Conservation (phyloP, 1,284 basidiomycete species). For the Pascua guehoae region DNA sequence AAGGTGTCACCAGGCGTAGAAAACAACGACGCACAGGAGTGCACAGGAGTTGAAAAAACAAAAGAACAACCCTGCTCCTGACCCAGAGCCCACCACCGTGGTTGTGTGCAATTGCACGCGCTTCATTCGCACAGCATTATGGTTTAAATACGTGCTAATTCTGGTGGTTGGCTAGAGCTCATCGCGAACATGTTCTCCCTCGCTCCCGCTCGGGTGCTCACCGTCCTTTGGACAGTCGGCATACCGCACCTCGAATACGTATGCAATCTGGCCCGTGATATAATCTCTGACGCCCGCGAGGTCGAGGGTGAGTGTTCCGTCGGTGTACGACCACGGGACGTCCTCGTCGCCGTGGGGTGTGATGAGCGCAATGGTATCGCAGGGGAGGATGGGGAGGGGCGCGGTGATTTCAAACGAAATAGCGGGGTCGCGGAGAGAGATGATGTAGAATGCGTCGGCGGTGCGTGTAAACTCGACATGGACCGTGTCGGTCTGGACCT, state of each 20-base stretch:
- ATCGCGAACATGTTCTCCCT: too few species aligned
- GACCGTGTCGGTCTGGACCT: constrained; percentile 38
- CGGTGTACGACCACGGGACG: constrained; percentile 3
- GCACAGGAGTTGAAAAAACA: too few species aligned
- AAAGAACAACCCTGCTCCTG: too few species aligned
- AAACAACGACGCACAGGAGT: too few species aligned
- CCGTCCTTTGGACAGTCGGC: neutral
- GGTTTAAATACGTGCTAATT: too few species aligned
- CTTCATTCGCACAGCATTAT: too few species aligned
- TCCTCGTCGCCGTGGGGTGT: constrained; percentile 11
- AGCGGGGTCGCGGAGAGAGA: constrained; percentile 45
- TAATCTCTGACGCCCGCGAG: constrained; percentile 19
- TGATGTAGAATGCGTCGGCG: constrained; percentile 55
- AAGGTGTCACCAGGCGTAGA: too few species aligned
- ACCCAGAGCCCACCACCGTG: too few species aligned
- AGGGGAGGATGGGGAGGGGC: constrained; percentile 53
- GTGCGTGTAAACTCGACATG: constrained; percentile 57
- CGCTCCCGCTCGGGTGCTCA: constrained; percentile 13
- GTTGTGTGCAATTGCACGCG: too few species aligned
- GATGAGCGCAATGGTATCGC: constrained; percentile 53
- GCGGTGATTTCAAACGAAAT: constrained; percentile 40
- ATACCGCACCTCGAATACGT: constrained; percentile 21
- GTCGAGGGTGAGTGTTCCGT: constrained; percentile 2
- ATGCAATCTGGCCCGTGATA: constrained; percentile 11
- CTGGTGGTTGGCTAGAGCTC: too few species aligned